Base-by-base conservation (phyloP, 176 grass and related monocot species). In the Lolium rigidum region DNA sequence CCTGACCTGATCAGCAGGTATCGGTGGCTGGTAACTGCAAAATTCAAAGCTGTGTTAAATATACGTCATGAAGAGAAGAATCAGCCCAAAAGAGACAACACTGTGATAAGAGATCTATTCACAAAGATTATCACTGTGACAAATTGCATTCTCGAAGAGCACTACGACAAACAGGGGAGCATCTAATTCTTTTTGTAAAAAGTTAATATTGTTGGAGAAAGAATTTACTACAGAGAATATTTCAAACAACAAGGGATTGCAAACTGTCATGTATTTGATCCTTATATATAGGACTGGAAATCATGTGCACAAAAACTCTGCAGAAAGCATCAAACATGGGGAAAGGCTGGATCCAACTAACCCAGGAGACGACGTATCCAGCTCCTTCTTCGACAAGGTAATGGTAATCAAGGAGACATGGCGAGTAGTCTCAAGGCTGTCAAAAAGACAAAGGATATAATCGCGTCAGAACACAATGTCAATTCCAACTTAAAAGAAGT, bases 381-480 rank as follows among this genome's bases (percentile, higher is more conserved):
- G 78, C 87, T 95, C 94, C 84, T 93, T 89, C 89, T 91, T 95
- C 26, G 94, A 95, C 66, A 95, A 60, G 58, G 82, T 95, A 83
- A 95, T 78, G 59, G 81, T 91, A 72, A 95, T 85, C 47, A 95
- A 85, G 76, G 94, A 95, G 31, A 95, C 91, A 77, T 93, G 89
- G 81, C 94, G 87, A 39, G 75, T 87, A 77, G 94, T 95, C 78
- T 95, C 89, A 77, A 95, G 84, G 12, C 94, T 95, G 88, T 12
- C 38, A 79, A 50, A 75, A 35, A 10, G 8, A 66, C 41, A 69
- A 16, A n/a, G n/a, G 55, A 73, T 47, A 10, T 4, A 46, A 50
- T 61, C 0, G 14, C 58, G 11, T 81, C 4, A 57, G 72, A 77
- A 67, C 70, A 60, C 11, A 10, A 0, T 3, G 44, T 6, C 15